A percentile compares a stretch with the other conserved stretches of the same genome.
phyloP scores from a whole-genome alignment of 2,329 filamentous ascomycete genomes.

The Lasiodiplodia theobromae region DNA sequence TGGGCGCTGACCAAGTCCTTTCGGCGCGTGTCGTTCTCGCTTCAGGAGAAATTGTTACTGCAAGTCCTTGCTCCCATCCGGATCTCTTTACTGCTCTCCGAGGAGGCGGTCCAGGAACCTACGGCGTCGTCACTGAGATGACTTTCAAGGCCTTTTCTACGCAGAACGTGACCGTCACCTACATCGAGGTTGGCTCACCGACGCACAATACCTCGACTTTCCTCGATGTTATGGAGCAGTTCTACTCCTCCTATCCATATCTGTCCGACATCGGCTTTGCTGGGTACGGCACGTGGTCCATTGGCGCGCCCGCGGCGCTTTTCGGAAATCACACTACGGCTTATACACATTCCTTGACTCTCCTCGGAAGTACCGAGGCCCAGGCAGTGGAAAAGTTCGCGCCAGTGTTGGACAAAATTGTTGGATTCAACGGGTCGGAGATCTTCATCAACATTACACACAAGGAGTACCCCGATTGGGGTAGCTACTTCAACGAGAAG shows the following conservation, averaged over 20 bases:
- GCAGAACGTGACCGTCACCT: not conserved
- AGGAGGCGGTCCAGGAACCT: constrained; percentile 43
- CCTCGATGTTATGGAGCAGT: constrained; percentile 36
- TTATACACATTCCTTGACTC: constrained; percentile 39
- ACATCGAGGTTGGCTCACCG: constrained; percentile 34
- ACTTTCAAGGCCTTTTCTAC: constrained; percentile 35
- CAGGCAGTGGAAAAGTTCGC: constrained; percentile 35
- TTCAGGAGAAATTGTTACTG: constrained; percentile 38
- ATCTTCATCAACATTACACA: constrained; percentile 40
- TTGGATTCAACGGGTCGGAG: constrained; percentile 36
- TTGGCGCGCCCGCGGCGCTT: constrained; percentile 34
- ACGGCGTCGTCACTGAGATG: constrained; percentile 41
- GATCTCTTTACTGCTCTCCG: constrained; percentile 47
- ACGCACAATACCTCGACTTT: constrained; percentile 32
- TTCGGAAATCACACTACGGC: constrained; percentile 38
- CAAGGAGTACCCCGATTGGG: constrained; percentile 36
- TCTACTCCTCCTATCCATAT: constrained; percentile 38
- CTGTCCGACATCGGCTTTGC: constrained; percentile 40
- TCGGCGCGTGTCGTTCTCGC: constrained; percentile 43
- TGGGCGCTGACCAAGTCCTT: constrained; percentile 43
- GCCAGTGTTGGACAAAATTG: constrained; percentile 31
- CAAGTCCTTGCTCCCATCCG: constrained; percentile 38
- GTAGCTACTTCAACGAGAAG: constrained; percentile 38
- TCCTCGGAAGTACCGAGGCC: constrained; percentile 35
- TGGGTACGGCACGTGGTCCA: constrained; percentile 41